Conservation (phyloP, 1,139 yeast species). For the Sugiyamaella sp. region DNA sequence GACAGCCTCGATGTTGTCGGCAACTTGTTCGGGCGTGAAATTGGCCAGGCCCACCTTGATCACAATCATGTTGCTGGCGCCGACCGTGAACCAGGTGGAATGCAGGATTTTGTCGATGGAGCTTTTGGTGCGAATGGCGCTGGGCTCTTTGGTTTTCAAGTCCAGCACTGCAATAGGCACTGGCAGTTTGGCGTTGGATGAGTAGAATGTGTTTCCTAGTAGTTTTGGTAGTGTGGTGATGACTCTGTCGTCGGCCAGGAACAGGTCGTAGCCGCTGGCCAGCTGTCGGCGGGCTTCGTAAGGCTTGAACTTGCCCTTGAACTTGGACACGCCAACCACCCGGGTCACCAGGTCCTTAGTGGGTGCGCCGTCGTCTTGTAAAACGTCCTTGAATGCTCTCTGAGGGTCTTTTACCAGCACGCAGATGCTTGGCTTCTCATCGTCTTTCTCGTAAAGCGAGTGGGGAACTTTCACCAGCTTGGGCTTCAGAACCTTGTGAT, state of each 20-base stretch:
- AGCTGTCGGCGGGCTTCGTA: slow-evolving; percentile 48
- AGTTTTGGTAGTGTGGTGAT: slow-evolving; percentile 79
- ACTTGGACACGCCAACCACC: slow-evolving; percentile 47
- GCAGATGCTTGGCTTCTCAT: slow-evolving; percentile 54
- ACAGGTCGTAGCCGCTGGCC: slow-evolving; percentile 55
- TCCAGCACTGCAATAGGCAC: slow-evolving; percentile 52
- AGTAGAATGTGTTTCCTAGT: slow-evolving; percentile 78
- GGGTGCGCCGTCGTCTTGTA: slow-evolving; percentile 57
- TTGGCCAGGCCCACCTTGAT: slow-evolving; percentile 65
- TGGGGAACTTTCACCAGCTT: slow-evolving; percentile 59
- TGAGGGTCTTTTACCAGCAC: slow-evolving; percentile 73
- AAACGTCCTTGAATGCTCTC: slow-evolving; percentile 61
- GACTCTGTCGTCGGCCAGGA: slow-evolving; percentile 81
- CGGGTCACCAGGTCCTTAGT: slow-evolving; percentile 39
- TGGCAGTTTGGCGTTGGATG: slow-evolving; percentile 62
- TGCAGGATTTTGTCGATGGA: slow-evolving; percentile 61
- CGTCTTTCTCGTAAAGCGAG: slow-evolving; percentile 46
- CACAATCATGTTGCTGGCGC: slow-evolving; percentile 71
- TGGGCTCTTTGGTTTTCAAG: slow-evolving; percentile 30
- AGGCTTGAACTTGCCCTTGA: slow-evolving; percentile 49
- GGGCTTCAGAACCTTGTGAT: slow-evolving; percentile 73
- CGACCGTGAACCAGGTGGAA: slow-evolving; percentile 66
- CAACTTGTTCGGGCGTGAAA: slow-evolving; percentile 46
- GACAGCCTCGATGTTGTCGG: slow-evolving; percentile 61
- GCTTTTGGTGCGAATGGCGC: slow-evolving; percentile 54